Evolutionary conservation across 2,329 filamentous ascomycete species (phyloP), one percentile per base, ranked within the genome.

Genomic region (Amesomyces nigricolor): DNA sequence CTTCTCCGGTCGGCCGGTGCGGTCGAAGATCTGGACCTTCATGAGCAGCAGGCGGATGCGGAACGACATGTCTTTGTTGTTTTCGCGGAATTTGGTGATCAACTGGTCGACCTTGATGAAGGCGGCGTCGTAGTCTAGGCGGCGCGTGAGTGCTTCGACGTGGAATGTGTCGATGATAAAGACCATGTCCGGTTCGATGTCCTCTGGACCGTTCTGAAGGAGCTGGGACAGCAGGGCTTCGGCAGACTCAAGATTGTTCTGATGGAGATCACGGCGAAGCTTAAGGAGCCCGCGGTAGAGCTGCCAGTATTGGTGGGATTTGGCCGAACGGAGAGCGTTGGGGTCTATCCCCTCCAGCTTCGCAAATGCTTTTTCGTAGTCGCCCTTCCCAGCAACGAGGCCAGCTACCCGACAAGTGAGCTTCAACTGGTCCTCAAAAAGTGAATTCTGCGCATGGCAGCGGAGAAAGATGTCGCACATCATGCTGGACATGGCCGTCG

Each of bases 401-500:
- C 86, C 81, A 2, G 89, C 86, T 54, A 85, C 78, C 4, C 87
- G 82, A 63, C 88, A 89, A 0, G 78, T 84, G 35, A 89, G 81
- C 63, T 87, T 89, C 32, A 96, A 77, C 48, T 84, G 79, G 63
- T 97, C 92, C 60, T 95, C 90, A 43, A 91, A 81, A 3, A 77
- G 69, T 0, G 77, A 71, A 58, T 76, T 68, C 6, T 74, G 72
- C 4, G 78, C 74, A 65, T 96, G 87, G 60, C 88, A 91, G 51
- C 84, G 79, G 14, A 91, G 76, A 56, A 95, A 91, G 0, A 89
- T 76, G 60, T 95, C 86, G 64, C 85, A 87, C 19, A 81, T 79
- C 51, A 79, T 77, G 16, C 77, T 71, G 40, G 87, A 78, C 62
- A 83, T 67, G 26, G 75, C 73, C 0, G 77, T 67, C 55, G 78